Evolutionary conservation across 2,329 filamentous ascomycete genomes (phyloP).

Genomic region (Nannizzia gypsea): DNA sequence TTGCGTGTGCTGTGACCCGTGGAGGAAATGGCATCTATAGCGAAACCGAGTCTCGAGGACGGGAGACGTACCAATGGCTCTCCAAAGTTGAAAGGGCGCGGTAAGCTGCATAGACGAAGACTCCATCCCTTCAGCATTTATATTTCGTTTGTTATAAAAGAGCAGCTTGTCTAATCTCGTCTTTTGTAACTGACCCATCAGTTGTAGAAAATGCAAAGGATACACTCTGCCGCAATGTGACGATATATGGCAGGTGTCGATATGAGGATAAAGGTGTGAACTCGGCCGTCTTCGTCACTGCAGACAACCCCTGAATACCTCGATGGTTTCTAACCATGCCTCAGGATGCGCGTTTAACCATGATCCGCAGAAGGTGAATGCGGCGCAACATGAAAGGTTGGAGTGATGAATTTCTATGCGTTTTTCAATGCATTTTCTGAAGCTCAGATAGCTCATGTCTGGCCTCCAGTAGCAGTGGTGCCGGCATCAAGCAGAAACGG

Average conservation of each 20-base stretch:
- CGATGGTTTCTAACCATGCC: conserved; percentile 4
- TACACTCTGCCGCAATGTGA: conserved; percentile 80
- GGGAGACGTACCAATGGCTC: conserved; percentile 35
- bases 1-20: conserved; percentile 17
- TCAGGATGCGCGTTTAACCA: conserved; percentile 74
- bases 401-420: conserved; percentile 12
- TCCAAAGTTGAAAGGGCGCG: conserved; percentile 38
- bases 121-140: conserved; percentile 4
- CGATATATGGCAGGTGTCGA: conserved; percentile 86
- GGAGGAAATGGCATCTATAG: conserved; percentile 34
- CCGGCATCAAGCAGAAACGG: conserved; percentile 46
- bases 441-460: conserved; percentile 3
- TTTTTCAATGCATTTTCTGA: neutral
- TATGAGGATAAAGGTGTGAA: conserved; percentile 67
- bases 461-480: neutral
- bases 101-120: conserved; percentile 24
- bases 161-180: neutral
- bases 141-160: neutral
- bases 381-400: conserved; percentile 26
- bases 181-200: neutral
- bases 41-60: conserved; percentile 35
- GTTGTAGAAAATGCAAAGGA: conserved; percentile 63
- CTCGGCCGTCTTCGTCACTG: neutral
- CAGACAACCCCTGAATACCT: conserved; percentile 8
- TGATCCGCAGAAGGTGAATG: conserved; percentile 51